Conservation (phyloP, 2,329 filamentous ascomycete genomes). For the Aspergillus sojae region DNA sequence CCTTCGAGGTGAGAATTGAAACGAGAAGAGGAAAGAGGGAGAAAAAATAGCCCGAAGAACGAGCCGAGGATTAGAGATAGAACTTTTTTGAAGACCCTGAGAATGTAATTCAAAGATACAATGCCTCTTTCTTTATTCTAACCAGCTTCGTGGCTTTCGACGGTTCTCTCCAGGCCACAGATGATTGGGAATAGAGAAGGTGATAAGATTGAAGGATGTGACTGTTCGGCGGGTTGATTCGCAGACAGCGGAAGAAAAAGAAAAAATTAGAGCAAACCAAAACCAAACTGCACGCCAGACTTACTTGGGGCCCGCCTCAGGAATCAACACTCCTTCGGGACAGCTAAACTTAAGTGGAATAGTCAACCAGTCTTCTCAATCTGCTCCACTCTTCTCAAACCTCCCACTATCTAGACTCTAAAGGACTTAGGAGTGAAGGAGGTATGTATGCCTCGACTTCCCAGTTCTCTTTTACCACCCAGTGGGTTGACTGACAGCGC, state of each 20-base stretch:
- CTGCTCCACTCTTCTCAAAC: not conserved
- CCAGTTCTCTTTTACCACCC: not conserved
- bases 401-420: not conserved
- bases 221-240: not conserved
- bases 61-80: not conserved
- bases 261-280: not conserved
- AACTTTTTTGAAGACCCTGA: not conserved
- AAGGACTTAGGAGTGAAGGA: not conserved
- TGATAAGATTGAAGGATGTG: not conserved
- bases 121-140: not conserved
- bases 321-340: not conserved
- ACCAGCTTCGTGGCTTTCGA: not conserved
- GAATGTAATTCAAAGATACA: not conserved
- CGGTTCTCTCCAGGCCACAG: not conserved
- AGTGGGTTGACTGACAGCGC: not conserved
- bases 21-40: constrained; percentile 1
- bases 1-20: not conserved
- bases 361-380: not conserved
- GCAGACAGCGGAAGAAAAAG: not conserved
- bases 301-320: not conserved
- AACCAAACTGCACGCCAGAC: not conserved
- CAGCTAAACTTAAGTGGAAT: not conserved
- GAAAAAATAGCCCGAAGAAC: not conserved
- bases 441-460: not conserved
- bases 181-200: not conserved